phyloP scores from a whole-genome alignment of 305 asterid genomes.

The Ilex paraguariensis region DNA sequence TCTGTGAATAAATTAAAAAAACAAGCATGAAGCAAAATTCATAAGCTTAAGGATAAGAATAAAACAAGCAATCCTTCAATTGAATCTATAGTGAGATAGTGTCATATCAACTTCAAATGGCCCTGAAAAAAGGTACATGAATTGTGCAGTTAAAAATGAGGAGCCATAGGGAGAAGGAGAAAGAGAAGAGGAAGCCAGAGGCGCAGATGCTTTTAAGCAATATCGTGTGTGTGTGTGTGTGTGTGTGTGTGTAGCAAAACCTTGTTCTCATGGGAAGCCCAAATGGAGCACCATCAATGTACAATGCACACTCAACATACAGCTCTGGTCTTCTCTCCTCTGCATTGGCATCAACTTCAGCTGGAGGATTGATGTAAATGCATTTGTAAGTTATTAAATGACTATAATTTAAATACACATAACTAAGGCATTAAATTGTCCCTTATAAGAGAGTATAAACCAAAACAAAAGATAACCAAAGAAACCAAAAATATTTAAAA shows the following conservation, averaged over 20 bases:
- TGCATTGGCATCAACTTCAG: conserved; percentile 38
- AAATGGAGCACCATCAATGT: conserved; percentile 91
- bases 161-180: too few species aligned
- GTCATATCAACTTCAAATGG: not conserved
- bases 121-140: not conserved
- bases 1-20: not conserved
- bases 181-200: too few species aligned
- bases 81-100: not conserved
- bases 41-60: not conserved
- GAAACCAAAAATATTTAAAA: too few species aligned
- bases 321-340: conserved; percentile 79
- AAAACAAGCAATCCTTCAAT: not conserved
- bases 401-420: too few species aligned
- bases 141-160: too few species aligned
- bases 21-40: not conserved
- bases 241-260: conserved; percentile 20
- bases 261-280: conserved; percentile 98
- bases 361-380: conserved; percentile 30
- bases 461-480: too few species aligned
- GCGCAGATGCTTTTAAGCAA: too few species aligned
- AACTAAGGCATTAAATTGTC: too few species aligned
- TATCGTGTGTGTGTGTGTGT: not conserved
- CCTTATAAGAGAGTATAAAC: too few species aligned
- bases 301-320: conserved; percentile 74
- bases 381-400: not conserved